Conservation (phyloP, 1,139 yeast genomes). For the Saccharomycopsis hybrid region DNA sequence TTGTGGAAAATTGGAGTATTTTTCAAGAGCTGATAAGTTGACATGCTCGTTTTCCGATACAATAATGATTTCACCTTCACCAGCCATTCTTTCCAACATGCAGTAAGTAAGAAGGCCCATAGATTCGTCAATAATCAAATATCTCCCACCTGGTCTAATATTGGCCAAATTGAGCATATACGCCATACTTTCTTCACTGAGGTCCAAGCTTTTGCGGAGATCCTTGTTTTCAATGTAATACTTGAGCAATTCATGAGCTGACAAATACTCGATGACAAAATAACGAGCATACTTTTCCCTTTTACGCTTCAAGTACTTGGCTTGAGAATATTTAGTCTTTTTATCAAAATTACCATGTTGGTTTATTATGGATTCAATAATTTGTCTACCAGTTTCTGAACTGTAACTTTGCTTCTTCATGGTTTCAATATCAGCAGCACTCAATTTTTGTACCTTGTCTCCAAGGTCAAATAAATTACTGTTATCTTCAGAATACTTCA, state of each 20-base stretch:
- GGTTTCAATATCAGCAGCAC: conserved; percentile 71
- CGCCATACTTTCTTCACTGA: conserved; percentile 81
- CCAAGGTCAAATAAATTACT: conserved; percentile 70
- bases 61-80: conserved; percentile 68
- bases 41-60: conserved; percentile 93
- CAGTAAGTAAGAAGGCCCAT: conserved; percentile 82
- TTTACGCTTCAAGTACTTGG: conserved; percentile 83
- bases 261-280: conserved; percentile 74
- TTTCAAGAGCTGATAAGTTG: conserved; percentile 57
- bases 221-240: conserved; percentile 72
- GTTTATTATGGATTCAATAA: conserved; percentile 74
- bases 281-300: conserved; percentile 85
- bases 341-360: conserved; percentile 84
- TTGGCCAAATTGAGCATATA: conserved; percentile 71
- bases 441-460: conserved; percentile 64
- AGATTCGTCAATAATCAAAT: conserved; percentile 83
- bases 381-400: conserved; percentile 65
- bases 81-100: conserved; percentile 84
- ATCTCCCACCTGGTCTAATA: conserved; percentile 82
- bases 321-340: conserved; percentile 86
- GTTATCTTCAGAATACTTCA: conserved; percentile 46
- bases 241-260: conserved; percentile 69
- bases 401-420: conserved; percentile 64
- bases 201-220: conserved; percentile 61
- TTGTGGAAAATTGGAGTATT: conserved; percentile 56